Conservation (phyloP, 352 stramenopile genomes). For the Globisporangium viniferum region DNA sequence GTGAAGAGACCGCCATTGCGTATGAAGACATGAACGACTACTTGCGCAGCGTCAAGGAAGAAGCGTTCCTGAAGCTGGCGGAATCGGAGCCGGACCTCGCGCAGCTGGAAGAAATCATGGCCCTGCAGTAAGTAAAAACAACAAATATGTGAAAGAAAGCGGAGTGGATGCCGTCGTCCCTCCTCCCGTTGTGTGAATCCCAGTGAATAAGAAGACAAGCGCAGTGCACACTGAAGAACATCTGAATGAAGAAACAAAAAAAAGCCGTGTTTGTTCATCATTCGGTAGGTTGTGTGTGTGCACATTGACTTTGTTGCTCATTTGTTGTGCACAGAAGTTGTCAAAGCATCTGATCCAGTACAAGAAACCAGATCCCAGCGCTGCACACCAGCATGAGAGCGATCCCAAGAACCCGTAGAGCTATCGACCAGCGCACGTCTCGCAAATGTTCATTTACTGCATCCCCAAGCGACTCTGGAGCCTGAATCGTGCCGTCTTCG, state of each 20-base stretch:
- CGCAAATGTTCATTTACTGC: constrained; percentile 38
- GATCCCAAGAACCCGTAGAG: constrained; percentile 31
- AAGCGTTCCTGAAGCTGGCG: constrained; percentile 16
- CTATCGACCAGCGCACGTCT: constrained; percentile 41
- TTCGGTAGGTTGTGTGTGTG: neutral
- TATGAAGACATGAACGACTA: constrained; percentile 1
- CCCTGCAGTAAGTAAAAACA: constrained; percentile 24
- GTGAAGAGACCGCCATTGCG: neutral
- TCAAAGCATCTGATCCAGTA: constrained; percentile 10
- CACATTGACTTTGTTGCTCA: neutral
- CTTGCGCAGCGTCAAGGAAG: constrained; percentile 17
- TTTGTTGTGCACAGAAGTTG: neutral
- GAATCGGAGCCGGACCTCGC: constrained; percentile 16
- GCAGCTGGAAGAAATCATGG: constrained; percentile 35
- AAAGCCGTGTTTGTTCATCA: neutral
- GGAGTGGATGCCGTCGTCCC: constrained; percentile 3
- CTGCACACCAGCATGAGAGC: constrained; percentile 16
- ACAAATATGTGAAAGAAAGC: constrained; percentile 4
- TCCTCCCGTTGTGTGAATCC: neutral
- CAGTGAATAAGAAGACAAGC: neutral
- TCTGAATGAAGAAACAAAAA: constrained; percentile 2
- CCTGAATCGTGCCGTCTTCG: constrained; percentile 42
- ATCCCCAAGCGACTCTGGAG: constrained; percentile 25
- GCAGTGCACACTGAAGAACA: neutral
- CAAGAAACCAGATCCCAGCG: constrained; percentile 8